These are phyloP conservation scores for Rhizopus sp. DNA, from an alignment of 371 early-diverging fungal species.

Conservation along the genomic window DNA sequence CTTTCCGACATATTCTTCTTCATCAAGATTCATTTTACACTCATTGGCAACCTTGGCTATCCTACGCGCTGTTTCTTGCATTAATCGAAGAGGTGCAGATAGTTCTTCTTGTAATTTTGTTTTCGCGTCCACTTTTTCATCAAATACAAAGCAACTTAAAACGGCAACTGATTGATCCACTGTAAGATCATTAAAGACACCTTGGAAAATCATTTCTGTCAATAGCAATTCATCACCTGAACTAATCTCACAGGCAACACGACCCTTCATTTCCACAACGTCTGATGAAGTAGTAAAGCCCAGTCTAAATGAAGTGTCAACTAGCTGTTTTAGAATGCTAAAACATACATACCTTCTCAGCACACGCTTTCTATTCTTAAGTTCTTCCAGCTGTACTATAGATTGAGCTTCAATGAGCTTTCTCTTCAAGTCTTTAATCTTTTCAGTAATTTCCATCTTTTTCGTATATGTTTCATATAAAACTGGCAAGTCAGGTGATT, in stretches of 20 bases:
- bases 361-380: conserved; percentile 88
- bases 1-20: conserved; percentile 78
- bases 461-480: conserved; percentile 65
- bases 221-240: conserved; percentile 97
- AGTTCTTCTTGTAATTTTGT: conserved; percentile 74
- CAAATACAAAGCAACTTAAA: conserved; percentile 94
- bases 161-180: conserved; percentile 92
- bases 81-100: conserved; percentile 71
- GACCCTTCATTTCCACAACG: conserved; percentile 95
- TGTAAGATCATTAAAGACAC: conserved; percentile 93
- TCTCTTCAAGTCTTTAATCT: conserved; percentile 68
- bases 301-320: conserved; percentile 54
- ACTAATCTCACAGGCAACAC: conserved; percentile 99
- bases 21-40: conserved; percentile 82
- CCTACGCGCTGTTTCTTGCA: conserved; percentile 88
- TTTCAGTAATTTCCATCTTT: conserved; percentile 60
- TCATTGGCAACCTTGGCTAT: conserved; percentile 89
- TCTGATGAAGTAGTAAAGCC: conserved; percentile 82
- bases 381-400: conserved; percentile 91
- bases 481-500: conserved; percentile 54
- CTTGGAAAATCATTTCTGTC: conserved; percentile 99
- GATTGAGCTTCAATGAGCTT: conserved; percentile 77
- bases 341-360: conserved; percentile 62
- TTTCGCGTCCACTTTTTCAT: conserved; percentile 70
- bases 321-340: neutral